Conservation (phyloP, 495 filamentous ascomycete genomes). For the Tuber aestivum region DNA sequence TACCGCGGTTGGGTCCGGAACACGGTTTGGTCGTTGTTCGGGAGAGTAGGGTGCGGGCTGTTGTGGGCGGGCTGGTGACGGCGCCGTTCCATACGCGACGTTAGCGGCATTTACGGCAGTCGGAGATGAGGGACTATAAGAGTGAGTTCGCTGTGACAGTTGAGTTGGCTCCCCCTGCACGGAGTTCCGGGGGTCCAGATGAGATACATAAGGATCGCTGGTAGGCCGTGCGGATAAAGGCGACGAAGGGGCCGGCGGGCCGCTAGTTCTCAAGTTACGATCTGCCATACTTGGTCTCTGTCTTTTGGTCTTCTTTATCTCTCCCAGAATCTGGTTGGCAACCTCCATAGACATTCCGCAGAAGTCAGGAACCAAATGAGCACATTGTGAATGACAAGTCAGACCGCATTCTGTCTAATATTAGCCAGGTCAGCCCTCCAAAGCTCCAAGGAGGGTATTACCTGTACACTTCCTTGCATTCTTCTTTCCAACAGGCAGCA, state of each 20-base stretch:
- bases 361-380: constrained; percentile 96
- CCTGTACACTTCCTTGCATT: constrained; percentile 86
- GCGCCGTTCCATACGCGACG: constrained; percentile 31
- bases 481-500: constrained; percentile 92
- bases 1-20: constrained; percentile 37
- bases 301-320: constrained; percentile 39
- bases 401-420: constrained; percentile 70
- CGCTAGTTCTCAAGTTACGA: constrained; percentile 16
- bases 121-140: constrained; percentile 31
- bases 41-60: constrained; percentile 27
- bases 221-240: constrained; percentile 25
- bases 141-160: constrained; percentile 32
- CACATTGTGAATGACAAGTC: constrained; percentile 83
- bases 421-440: constrained; percentile 26
- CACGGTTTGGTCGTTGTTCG: constrained; percentile 22
- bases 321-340: constrained; percentile 77
- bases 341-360: constrained; percentile 99
- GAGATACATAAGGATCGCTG: constrained; percentile 31
- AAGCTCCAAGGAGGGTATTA: constrained; percentile 44
- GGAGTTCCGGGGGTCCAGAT: constrained; percentile 22
- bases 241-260: constrained; percentile 18
- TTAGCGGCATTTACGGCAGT: constrained; percentile 33
- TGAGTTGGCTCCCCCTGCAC: constrained; percentile 23
- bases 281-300: constrained; percentile 23
- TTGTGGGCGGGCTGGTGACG: constrained; percentile 32